Percentiles rank a stretch among this genome's conserved stretches.
phyloP scores from a whole-genome alignment of 768 basidiomycete genomes.

The Rhizopogon salebrosus region DNA sequence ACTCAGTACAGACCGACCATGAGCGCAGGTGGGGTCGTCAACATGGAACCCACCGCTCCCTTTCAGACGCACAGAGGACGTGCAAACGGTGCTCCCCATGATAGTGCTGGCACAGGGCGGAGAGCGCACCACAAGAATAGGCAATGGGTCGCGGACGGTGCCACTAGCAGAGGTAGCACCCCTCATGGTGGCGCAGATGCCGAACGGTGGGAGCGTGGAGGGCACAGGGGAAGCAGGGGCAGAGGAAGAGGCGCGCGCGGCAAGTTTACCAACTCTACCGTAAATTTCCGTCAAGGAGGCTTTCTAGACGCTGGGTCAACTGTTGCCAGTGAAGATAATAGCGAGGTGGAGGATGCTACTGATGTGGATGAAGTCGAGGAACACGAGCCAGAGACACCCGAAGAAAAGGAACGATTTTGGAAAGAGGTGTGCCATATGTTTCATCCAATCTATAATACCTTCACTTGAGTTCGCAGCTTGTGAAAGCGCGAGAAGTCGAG shows the following conservation, averaged over 20 bases:
- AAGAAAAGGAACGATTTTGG: slow-evolving; percentile 66
- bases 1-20: background rate
- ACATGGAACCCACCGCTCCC: slow-evolving; percentile 23
- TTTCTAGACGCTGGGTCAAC: slow-evolving; percentile 24
- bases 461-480: slow-evolving; percentile 40
- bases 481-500: slow-evolving; percentile 69
- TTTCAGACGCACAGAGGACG: slow-evolving; percentile 17
- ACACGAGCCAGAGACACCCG: slow-evolving; percentile 49
- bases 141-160: slow-evolving; percentile 50
- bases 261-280: slow-evolving; percentile 37
- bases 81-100: slow-evolving; percentile 15
- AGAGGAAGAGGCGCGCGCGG: slow-evolving; percentile 32
- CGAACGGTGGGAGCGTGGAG: slow-evolving; percentile 63
- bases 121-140: slow-evolving; percentile 46
- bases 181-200: slow-evolving; percentile 36
- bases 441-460: slow-evolving; percentile 13
- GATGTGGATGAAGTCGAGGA: slow-evolving; percentile 33
- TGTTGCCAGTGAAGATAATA: slow-evolving; percentile 29
- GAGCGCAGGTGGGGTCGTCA: slow-evolving; percentile 7
- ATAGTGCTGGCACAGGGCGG: slow-evolving; percentile 15
- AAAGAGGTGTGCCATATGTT: slow-evolving; percentile 51
- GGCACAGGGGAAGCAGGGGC: slow-evolving; percentile 43
- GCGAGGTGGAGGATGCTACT: slow-evolving; percentile 28
- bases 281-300: slow-evolving; percentile 27
- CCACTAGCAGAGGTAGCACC: slow-evolving; percentile 29